phyloP scores from a whole-genome alignment of 805 yeast genomes.

The Saccharomycopsis sp. region DNA sequence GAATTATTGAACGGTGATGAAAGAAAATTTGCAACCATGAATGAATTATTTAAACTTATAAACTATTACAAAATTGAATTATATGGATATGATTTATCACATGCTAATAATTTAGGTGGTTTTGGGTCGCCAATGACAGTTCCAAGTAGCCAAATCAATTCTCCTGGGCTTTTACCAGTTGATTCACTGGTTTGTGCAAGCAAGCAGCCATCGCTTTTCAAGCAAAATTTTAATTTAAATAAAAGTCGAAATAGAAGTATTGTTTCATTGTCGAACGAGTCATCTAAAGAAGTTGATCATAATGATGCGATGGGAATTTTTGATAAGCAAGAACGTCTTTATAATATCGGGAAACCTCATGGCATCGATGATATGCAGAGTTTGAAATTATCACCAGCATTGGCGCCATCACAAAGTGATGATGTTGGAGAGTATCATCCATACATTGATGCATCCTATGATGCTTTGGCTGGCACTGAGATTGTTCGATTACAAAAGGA shows the following conservation, averaged over 20 bases:
- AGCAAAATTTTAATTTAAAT: neutral
- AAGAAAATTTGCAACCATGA: constrained; percentile 7
- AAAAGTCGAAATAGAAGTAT: constrained; percentile 13
- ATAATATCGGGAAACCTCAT: constrained; percentile 1
- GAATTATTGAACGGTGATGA: neutral
- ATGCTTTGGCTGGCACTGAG: neutral
- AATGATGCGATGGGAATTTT: neutral
- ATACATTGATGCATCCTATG: neutral
- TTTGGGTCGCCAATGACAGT: neutral
- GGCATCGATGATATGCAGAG: neutral
- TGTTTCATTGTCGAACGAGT: constrained; percentile 5
- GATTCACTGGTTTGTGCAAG: neutral
- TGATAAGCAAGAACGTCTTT: constrained; percentile 16
- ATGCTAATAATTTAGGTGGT: neutral
- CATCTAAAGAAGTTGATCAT: constrained; percentile 1
- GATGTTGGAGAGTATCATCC: neutral
- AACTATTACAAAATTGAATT: constrained; percentile 11
- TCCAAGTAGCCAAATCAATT: neutral
- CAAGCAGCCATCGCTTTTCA: neutral
- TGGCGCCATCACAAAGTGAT: constrained; percentile 1
- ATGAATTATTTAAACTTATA: constrained; percentile 12
- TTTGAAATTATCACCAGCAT: constrained; percentile 7
- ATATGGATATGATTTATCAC: constrained; percentile 8
- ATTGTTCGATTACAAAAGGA: neutral
- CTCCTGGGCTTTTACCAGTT: neutral